phyloP scores from a whole-genome alignment of 768 basidiomycete species.

The Amanita subjunquillea region DNA sequence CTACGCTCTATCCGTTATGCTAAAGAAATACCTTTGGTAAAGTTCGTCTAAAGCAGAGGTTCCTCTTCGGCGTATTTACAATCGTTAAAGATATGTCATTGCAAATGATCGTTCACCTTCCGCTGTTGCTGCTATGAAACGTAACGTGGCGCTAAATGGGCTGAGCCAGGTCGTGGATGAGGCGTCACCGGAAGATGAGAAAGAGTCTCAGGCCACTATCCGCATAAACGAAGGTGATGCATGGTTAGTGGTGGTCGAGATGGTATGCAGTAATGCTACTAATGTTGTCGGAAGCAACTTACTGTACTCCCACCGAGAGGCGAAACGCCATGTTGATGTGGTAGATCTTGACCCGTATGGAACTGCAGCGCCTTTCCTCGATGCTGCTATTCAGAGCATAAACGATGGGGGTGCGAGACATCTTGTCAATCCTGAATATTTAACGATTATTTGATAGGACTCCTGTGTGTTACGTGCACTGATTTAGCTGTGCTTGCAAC shows the following conservation, averaged over 20 bases:
- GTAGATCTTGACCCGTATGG: constrained; percentile 99
- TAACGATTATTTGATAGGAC: constrained; percentile 36
- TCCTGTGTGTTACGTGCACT: constrained; percentile 94
- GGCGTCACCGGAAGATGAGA: background rate
- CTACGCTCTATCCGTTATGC: constrained; percentile 95
- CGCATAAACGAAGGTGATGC: constrained; percentile 90
- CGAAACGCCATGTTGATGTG: constrained; percentile 71
- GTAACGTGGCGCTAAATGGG: constrained; percentile 78
- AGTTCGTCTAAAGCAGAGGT: constrained; percentile 34
- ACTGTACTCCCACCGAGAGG: constrained; percentile 83
- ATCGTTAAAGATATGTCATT: constrained; percentile 65
- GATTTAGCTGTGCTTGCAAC: constrained; percentile 92
- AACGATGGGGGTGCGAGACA: constrained; percentile 63
- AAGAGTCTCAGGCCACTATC: constrained; percentile 37
- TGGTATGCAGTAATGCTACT: background rate
- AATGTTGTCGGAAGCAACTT: constrained; percentile 42
- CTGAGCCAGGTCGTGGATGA: constrained; percentile 25
- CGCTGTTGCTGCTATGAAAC: constrained; percentile 76
- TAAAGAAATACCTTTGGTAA: constrained; percentile 87
- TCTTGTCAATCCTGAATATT: constrained; percentile 10
- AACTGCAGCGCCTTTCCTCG: constrained; percentile 93
- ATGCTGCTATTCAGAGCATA: constrained; percentile 83
- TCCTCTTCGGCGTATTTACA: background rate
- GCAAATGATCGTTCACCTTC: constrained; percentile 87
- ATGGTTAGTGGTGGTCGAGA: constrained; percentile 43